Evolutionary conservation across 495 filamentous ascomycete genomes (phyloP), one percentile per base, ranked within the genome.

Genomic region (Arthonia radiata): DNA sequence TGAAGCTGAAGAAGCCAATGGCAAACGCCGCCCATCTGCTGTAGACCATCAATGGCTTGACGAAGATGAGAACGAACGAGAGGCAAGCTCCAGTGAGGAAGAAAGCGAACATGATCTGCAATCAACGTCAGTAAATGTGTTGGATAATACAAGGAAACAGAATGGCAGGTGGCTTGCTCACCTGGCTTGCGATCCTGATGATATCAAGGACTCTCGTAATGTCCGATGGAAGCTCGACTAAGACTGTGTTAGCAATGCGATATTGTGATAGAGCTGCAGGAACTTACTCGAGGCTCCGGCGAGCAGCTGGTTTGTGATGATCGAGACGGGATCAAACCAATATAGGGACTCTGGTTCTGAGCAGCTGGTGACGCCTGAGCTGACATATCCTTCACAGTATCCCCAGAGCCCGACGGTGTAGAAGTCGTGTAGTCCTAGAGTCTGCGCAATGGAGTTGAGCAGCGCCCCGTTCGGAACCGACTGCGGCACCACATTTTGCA

Each of bases 351-450:
- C 25, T 5, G 79, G 67, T 11, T 55, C 50, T 17, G 67, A 73
- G 49, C 82, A 93, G 32, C 43, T 43, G 5, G 76, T 83, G 27
- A 86, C 68, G 4, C 76, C 74, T 32, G 61, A 48, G 24, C 55
- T 54, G 23, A 67, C 47, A 47, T 79, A 82, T 11, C 82, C 82
- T 49, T 83, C 75, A 38, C 82, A 93, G 43, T 71, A 90, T 18
- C 63, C 67, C 81, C 81, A 93, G 8, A 92, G 45, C 4, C 82
- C 82, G 18, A 90, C 79, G 38, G 77, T 70, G 44, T 94, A 94
- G 49, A 86, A 94, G 49, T 92, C 82, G 37, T 89, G 77, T 11
- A 92, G 54, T 4, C 82, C 82, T 26, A 94, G 59, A 7, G 71
- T 71, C 22, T 72, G 75, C n/a, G 81, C 81, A 31, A 92, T 78